Conservation (phyloP, 2,329 filamentous ascomycete genomes). For the Xylaria sp. region DNA sequence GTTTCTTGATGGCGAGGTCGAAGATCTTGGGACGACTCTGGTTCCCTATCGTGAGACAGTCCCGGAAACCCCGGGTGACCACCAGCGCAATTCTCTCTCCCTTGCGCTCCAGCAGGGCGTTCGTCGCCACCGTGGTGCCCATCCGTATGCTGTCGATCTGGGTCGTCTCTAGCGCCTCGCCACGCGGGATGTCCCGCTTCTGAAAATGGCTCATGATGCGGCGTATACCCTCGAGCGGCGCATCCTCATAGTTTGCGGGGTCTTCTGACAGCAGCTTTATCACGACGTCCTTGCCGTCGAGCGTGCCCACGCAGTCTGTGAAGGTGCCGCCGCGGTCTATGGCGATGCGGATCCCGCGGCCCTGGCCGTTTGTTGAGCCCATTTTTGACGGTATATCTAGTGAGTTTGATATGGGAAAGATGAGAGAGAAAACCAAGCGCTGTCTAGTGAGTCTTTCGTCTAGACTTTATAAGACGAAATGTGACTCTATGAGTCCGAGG, state of each 20-base stretch:
- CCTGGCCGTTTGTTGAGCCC: slow-evolving; percentile 31
- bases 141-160: slow-evolving; percentile 88
- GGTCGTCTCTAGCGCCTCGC: slow-evolving; percentile 72
- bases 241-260: slow-evolving; percentile 84
- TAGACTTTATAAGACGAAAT: too few relatives aligned
- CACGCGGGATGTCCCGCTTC: slow-evolving; percentile 69
- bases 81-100: slow-evolving; percentile 84
- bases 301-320: slow-evolving; percentile 85
- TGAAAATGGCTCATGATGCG: slow-evolving; percentile 77
- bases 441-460: too few relatives aligned
- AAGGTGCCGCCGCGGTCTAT: slow-evolving; percentile 84
- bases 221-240: slow-evolving; percentile 84
- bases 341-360: slow-evolving; percentile 66
- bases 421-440: neutral
- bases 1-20: slow-evolving; percentile 79
- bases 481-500: too few relatives aligned
- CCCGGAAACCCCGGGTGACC: slow-evolving; percentile 80
- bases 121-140: slow-evolving; percentile 93
- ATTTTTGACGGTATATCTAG: slow-evolving; percentile 27
- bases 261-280: slow-evolving; percentile 90
- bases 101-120: slow-evolving; percentile 83
- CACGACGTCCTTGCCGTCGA: slow-evolving; percentile 68
- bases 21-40: slow-evolving; percentile 88
- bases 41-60: slow-evolving; percentile 85
- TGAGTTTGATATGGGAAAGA: neutral